Evolutionary conservation across 345 rosid species (phyloP).

Genomic region (Rhodamnia argentea): DNA sequence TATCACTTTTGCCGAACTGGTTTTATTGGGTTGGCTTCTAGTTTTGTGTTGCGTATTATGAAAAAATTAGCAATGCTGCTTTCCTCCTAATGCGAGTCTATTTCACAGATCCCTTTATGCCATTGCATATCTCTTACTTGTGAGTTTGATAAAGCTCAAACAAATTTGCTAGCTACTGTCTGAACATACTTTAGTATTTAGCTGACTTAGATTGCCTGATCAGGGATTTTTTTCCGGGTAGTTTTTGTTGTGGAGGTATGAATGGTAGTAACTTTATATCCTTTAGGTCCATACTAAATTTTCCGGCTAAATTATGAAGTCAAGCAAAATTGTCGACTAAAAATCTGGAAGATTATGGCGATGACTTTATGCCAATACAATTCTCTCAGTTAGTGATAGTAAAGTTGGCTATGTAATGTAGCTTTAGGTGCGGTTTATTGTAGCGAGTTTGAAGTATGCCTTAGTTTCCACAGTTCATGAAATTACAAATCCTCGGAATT

Average conservation of each 20-base stretch:
- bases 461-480: background rate
- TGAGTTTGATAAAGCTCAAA: background rate
- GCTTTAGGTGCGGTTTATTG: background rate
- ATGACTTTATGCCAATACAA: background rate
- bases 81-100: background rate
- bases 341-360: background rate
- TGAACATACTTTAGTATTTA: background rate
- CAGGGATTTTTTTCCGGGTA: background rate
- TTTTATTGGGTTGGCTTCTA: background rate
- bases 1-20: background rate
- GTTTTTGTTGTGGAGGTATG: background rate
- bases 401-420: background rate
- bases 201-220: background rate
- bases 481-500: background rate
- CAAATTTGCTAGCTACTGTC: background rate
- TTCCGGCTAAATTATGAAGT: background rate
- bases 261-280: background rate
- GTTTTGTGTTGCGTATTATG: background rate
- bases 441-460: background rate
- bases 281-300: background rate
- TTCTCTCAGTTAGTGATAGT: background rate
- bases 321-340: background rate
- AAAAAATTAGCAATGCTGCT: background rate
- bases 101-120: background rate
- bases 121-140: background rate